A percentile compares a stretch with the other conserved stretches of the same genome.
Conservation (phyloP, 352 stramenopile species). For the Pythium pyrilobum region DNA sequence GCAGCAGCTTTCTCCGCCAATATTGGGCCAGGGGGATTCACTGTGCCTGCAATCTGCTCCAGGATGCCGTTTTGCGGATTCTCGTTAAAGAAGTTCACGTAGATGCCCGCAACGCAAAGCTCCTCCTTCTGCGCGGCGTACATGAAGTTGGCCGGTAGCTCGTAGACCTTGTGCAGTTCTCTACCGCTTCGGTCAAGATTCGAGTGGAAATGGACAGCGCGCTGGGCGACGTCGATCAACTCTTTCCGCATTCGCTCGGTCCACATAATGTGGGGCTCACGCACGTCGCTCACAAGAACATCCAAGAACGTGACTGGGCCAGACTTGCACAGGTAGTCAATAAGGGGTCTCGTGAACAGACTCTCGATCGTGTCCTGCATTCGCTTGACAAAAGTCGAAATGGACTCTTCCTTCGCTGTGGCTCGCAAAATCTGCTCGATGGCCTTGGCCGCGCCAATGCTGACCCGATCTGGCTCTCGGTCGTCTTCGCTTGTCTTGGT, state of each 20-base stretch:
- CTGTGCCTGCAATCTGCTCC: conserved; percentile 68
- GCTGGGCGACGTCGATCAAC: conserved; percentile 55
- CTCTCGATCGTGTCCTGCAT: conserved; percentile 85
- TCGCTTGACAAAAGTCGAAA: conserved; percentile 66
- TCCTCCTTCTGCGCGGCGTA: conserved; percentile 81
- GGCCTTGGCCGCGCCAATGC: conserved; percentile 65
- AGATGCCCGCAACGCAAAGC: conserved; percentile 80
- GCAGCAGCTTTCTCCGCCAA: conserved; percentile 20
- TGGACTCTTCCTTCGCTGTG: conserved; percentile 63
- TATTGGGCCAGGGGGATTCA: conserved; percentile 28
- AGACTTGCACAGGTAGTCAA: conserved; percentile 61
- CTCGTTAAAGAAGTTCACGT: conserved; percentile 88
- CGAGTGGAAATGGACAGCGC: conserved; percentile 69
- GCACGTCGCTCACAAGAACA: conserved; percentile 65
- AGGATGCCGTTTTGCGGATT: conserved; percentile 69
- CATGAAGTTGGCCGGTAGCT: conserved; percentile 68
- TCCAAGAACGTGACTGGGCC: conserved; percentile 65
- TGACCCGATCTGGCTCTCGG: conserved; percentile 55
- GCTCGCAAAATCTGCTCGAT: conserved; percentile 65
- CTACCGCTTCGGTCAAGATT: conserved; percentile 45
- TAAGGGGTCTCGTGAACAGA: conserved; percentile 71
- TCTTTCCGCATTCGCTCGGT: conserved; percentile 79
- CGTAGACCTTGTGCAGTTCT: conserved; percentile 69
- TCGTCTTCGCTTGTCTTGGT: conserved; percentile 16
- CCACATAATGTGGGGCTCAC: conserved; percentile 85